A percentile compares a stretch with the other conserved stretches of the same genome.
These are phyloP conservation scores for Pyrenophora seminiperda DNA, from an alignment of 2,329 filamentous ascomycete species.

Conservation along the genomic window DNA sequence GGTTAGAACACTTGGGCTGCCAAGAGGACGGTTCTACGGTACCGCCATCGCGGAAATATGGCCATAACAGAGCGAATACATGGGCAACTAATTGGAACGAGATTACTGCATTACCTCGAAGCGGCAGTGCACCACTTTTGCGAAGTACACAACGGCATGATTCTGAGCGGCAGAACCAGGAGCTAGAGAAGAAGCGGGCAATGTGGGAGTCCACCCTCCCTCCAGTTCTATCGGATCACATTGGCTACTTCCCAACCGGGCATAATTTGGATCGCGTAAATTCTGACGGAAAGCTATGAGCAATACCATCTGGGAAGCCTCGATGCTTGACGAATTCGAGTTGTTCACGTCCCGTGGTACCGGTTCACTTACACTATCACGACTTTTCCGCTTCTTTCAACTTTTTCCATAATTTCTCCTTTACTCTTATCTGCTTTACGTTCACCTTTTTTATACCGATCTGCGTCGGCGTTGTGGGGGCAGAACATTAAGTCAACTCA, in stretches of 20 bases:
- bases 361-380: neutral
- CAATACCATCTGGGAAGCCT: neutral
- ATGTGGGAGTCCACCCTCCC: slow-evolving; percentile 32
- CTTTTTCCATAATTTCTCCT: neutral
- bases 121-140: slow-evolving; percentile 10
- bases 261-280: slow-evolving; percentile 8
- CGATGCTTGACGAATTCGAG: neutral
- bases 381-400: neutral
- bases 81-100: slow-evolving; percentile 15
- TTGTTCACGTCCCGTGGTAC: too few species aligned
- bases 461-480: slow-evolving; percentile 1
- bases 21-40: slow-evolving; percentile 14
- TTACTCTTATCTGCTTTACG: neutral
- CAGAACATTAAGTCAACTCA: too few species aligned
- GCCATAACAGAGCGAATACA: slow-evolving; percentile 12
- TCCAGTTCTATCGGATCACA: slow-evolving; percentile 7
- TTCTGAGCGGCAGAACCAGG: slow-evolving; percentile 7
- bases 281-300: neutral
- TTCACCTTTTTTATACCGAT: slow-evolving; percentile 1
- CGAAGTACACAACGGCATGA: slow-evolving; percentile 9
- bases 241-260: slow-evolving; percentile 13
- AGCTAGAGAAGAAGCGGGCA: slow-evolving; percentile 21
- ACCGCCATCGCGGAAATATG: slow-evolving; percentile 3
- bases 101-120: neutral
- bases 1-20: slow-evolving; percentile 18